Evolutionary conservation across 2,329 filamentous ascomycete species (phyloP), one percentile per base, ranked within the genome.

Genomic region (Diaporthe sp.): DNA sequence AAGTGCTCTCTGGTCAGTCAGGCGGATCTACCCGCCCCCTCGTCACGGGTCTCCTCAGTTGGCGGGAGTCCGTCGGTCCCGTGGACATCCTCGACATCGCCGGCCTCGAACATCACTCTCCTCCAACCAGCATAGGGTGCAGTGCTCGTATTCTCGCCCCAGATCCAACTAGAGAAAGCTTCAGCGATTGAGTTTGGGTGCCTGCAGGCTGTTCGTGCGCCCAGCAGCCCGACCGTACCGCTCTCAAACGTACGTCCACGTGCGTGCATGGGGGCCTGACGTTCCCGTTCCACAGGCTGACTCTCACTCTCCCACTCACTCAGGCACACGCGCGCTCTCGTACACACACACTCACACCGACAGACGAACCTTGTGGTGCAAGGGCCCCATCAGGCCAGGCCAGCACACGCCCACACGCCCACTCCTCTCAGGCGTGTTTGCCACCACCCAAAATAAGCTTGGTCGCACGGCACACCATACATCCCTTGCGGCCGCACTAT

Each of bases 1-100:
- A 67, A 51, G 62, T 51, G 25, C 44, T 15, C 17, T 13, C 12
- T 65, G 39, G 59, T 8, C 62, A 68, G 62, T 68, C 62, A 53
- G 59, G 62, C 62, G 62, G 62, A 68, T 68, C 65, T 68, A 68
- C 46, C 65, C 62, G 62, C 31, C 46, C 65, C 65, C 65, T 53
- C 42, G 61, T 65, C 65, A 68, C 46, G 46, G 65, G 65, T 68
- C 65, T 39, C 31, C 31, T 53, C 46, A 53, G 65, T 68, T 68
- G 22, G 46, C 15, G 46, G 61, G n/a, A 13, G n/a, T 46, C 37
- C 28, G 61, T 46, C 25, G 34, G 57, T 44, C 59, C 61, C 61
- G 61, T 46, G 61, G 25, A 62, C 59, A 28, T 62, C 37, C 15
- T 62, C 37, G 44, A 51, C 62, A 10, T 39, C 44, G 62, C 44